A percentile compares a stretch with the other conserved stretches of the same genome.
These are phyloP conservation scores for Sphagnum contortum DNA, from an alignment of 225 moss, liverwort and hornwort genomes.

Conservation along the genomic window DNA sequence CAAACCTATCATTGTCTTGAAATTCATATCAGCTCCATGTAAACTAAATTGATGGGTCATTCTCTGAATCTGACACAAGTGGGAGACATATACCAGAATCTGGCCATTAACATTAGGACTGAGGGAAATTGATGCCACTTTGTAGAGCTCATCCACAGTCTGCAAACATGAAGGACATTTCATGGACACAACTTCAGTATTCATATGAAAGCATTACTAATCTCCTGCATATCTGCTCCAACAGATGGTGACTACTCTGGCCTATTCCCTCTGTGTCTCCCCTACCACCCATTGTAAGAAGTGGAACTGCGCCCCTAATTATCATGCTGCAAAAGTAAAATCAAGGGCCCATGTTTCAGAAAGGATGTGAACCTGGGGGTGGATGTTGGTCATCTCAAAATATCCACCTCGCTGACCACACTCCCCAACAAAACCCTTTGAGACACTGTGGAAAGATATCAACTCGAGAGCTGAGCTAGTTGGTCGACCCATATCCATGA, in stretches of 20 bases:
- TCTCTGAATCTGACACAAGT: no score
- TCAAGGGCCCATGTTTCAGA: no score
- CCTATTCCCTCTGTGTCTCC: no score
- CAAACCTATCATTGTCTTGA: no score
- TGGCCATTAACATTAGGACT: slow-evolving; percentile 87
- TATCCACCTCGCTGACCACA: slow-evolving; percentile 95
- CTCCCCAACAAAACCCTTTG: slow-evolving; percentile 82
- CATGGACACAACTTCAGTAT: background rate
- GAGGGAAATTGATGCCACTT: slow-evolving; percentile 79
- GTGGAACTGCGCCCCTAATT: no score
- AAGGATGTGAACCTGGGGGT: slow-evolving; percentile 37
- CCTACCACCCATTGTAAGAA: no score
- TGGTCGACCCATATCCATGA: slow-evolving; percentile 51
- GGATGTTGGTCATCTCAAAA: slow-evolving; percentile 85
- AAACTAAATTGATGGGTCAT: no score
- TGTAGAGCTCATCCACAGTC: slow-evolving; percentile 89
- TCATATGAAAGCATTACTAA: background rate
- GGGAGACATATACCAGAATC: slow-evolving; percentile 50
- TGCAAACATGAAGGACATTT: slow-evolving; percentile 10
- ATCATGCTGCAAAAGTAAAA: no score
- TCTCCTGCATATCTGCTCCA: background rate
- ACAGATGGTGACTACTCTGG: no score
- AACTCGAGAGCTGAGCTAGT: slow-evolving; percentile 56
- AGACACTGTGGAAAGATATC: slow-evolving; percentile 76
- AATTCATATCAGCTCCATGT: no score